These are phyloP conservation scores for Wilcoxina mikolae DNA, from an alignment of 495 filamentous ascomycete genomes.

Conservation along the genomic window DNA sequence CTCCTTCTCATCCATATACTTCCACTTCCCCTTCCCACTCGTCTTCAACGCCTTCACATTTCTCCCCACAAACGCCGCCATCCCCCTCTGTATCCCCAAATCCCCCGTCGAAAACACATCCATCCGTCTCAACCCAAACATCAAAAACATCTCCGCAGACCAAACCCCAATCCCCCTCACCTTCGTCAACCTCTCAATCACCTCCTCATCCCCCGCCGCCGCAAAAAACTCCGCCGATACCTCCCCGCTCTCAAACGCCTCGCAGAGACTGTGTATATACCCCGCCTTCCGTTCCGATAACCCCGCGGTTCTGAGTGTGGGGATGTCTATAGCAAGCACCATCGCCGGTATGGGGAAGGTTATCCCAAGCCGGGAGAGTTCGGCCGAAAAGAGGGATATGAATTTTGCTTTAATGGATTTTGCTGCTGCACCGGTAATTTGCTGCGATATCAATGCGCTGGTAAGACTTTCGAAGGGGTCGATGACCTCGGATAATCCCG, in stretches of 20 bases:
- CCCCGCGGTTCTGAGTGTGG: constrained; percentile 63
- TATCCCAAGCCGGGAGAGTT: constrained; percentile 19
- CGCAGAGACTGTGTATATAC: constrained; percentile 70
- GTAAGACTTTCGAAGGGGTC: constrained; percentile 75
- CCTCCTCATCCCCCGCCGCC: constrained; percentile 66
- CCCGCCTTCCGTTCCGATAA: constrained; percentile 88
- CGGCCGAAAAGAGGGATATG: constrained; percentile 51
- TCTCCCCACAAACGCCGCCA: constrained; percentile 71
- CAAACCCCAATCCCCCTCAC: constrained; percentile 78
- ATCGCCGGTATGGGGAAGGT: constrained; percentile 63
- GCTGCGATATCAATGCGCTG: constrained; percentile 85
- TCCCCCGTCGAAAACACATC: constrained; percentile 91
- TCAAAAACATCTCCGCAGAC: constrained; percentile 96
- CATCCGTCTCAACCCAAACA: constrained; percentile 77
- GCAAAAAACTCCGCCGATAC: constrained; percentile 60
- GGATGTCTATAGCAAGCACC: constrained; percentile 45
- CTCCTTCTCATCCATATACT: constrained; percentile 88
- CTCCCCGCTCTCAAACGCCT: constrained; percentile 62
- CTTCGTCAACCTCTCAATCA: constrained; percentile 64
- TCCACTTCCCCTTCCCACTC: constrained; percentile 79
- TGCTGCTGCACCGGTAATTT: constrained; percentile 86
- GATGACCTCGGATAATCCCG: constrained; percentile 65
- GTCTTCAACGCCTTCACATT: constrained; percentile 72
- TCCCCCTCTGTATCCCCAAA: constrained; percentile 85
- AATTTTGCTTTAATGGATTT: constrained; percentile 77